Evolutionary conservation across 352 stramenopile genomes (phyloP), one percentile per base, ranked within the genome.

Genomic region (Blastocystis sp.): DNA sequence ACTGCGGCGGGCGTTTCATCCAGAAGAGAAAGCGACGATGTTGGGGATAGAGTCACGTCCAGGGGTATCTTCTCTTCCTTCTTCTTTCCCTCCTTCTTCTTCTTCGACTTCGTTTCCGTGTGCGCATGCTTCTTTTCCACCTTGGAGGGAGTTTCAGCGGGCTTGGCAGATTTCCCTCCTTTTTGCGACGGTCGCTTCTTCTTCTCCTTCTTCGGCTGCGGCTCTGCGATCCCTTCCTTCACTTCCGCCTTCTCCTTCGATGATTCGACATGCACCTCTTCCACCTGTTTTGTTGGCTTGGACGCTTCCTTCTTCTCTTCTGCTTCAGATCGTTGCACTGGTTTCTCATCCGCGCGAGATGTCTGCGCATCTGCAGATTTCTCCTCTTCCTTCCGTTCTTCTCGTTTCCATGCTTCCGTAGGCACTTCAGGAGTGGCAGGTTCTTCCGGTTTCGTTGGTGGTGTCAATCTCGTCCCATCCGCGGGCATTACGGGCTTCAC

Each of bases 331-430:
- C 28, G 28, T 34, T 34, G 28, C 28, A 34, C 28, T 34, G 28
- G 28, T 34, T 34, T 34, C 28, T n/a, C 17, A 34, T 34, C 28
- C 28, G 28, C 28, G 28, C 28, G 28, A 34, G 28, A 34, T 34
- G 28, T 34, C 28, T 34, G 28, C 28, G 28, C 28, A 34, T 34
- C 28, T 34, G 28, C 28, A 34, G 28, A 34, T 34, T 34, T 34
- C 28, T 34, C 28, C n/a, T n/a, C 59, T n/a, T 62, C n/a, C 59
- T 62, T n/a, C n/a, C 59, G 17, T 62, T 62, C 59, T n/a, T 62
- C 59, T 62, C 59, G 17, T 62, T 62, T 62, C 59, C n/a, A n/a
- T n/a, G n/a, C n/a, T 62, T 62, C 59, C n/a, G n/a, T 62, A n/a
- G 59, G n/a, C 59, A n/a, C 59, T 62, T 19, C 40, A 60, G 45